phyloP scores from a whole-genome alignment of 2,329 filamentous ascomycete species.

The Domatiomyces catenatus region DNA sequence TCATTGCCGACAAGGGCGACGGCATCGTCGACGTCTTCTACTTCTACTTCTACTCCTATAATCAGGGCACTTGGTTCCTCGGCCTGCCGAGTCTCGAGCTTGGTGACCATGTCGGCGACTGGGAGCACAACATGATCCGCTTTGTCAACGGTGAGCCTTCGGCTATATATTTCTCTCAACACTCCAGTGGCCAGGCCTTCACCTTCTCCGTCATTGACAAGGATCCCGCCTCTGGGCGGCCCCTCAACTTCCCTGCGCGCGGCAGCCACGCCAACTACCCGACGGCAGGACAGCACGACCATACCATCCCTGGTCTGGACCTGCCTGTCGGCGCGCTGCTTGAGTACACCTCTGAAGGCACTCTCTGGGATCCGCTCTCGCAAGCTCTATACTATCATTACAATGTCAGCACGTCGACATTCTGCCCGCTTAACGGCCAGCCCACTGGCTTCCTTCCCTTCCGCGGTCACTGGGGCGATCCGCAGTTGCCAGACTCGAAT shows the following conservation, averaged over 20 bases:
- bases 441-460: constrained; percentile 43
- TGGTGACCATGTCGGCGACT: constrained; percentile 49
- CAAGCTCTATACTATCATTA: constrained; percentile 43
- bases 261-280: constrained; percentile 53
- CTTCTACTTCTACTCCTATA: constrained; percentile 45
- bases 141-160: constrained; percentile 42
- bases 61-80: constrained; percentile 28
- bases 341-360: constrained; percentile 40
- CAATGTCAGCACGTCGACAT: constrained; percentile 26
- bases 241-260: constrained; percentile 43
- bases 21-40: constrained; percentile 45
- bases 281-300: constrained; percentile 41
- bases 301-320: constrained; percentile 46
- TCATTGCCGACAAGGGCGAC: constrained; percentile 42
- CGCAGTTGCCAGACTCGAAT: constrained; percentile 38
- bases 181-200: constrained; percentile 48
- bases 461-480: constrained; percentile 47
- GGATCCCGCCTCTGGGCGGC: constrained; percentile 32
- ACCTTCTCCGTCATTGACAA: constrained; percentile 40
- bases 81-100: constrained; percentile 28
- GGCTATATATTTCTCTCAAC: constrained; percentile 48
- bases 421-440: constrained; percentile 32
- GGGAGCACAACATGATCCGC: constrained; percentile 36
- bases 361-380: constrained; percentile 45
- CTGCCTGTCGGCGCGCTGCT: constrained; percentile 36